Conservation (phyloP, 306 rosid species). For the Trichosanthes cucumerina region DNA sequence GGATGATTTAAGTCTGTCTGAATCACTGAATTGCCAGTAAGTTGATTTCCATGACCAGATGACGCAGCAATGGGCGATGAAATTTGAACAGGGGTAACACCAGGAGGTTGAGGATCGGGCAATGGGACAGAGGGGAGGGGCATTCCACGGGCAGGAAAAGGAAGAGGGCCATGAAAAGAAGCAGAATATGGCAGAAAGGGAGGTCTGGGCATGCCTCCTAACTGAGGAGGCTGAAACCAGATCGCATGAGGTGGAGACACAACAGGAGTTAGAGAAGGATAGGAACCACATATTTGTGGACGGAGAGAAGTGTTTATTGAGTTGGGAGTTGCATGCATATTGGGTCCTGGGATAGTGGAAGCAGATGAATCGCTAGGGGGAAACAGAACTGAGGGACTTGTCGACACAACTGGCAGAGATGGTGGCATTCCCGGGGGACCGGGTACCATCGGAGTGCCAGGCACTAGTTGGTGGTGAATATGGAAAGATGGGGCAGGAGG, state of each 20-base stretch:
- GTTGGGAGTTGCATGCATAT: conserved; percentile 31
- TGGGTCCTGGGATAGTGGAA: conserved; percentile 37
- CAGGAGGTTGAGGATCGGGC: conserved; percentile 92
- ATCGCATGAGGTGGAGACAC: conserved; percentile 55
- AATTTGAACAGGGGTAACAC: conserved; percentile 63
- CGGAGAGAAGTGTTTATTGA: conserved; percentile 28
- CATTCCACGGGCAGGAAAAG: conserved; percentile 56
- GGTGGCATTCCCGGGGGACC: conserved; percentile 63
- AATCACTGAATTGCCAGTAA: conserved; percentile 34
- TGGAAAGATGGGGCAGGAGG: conserved; percentile 37
- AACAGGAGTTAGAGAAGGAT: conserved; percentile 48
- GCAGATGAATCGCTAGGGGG: conserved; percentile 29
- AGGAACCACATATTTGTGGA: conserved; percentile 38
- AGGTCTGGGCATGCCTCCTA: conserved; percentile 54
- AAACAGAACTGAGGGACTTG: conserved; percentile 23
- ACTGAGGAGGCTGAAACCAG: conserved; percentile 74
- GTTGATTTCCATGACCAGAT: conserved; percentile 27
- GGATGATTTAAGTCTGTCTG: conserved; percentile 37
- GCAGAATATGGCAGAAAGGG: conserved; percentile 56
- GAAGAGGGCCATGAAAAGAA: conserved; percentile 55
- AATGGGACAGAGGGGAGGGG: conserved; percentile 50
- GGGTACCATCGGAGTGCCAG: conserved; percentile 47
- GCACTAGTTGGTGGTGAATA: conserved; percentile 30
- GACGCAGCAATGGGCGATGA: conserved; percentile 15
- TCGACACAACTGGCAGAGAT: conserved; percentile 24